phyloP scores from a whole-genome alignment of 306 rosid genomes.

The Cucumis hystrix region DNA sequence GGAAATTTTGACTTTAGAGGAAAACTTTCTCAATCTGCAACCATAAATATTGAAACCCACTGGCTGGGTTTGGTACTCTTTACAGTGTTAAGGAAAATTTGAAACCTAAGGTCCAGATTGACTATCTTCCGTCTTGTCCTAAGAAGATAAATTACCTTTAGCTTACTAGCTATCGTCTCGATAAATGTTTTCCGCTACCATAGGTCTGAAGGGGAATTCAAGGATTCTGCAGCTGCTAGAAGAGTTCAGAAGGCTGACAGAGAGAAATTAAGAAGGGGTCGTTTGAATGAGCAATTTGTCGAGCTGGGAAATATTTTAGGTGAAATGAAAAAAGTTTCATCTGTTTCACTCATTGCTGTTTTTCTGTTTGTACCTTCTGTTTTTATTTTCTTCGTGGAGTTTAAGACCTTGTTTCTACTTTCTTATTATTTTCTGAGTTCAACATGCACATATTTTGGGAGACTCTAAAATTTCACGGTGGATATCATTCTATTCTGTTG shows the following conservation, averaged over 20 bases:
- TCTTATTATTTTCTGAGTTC: neutral
- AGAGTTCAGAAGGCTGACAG: conserved; percentile 79
- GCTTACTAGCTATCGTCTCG: neutral
- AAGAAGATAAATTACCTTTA: neutral
- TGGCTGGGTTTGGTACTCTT: neutral
- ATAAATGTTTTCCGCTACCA: conserved; percentile 21
- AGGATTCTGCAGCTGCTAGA: conserved; percentile 53
- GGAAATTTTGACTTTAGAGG: neutral
- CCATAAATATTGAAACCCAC: neutral
- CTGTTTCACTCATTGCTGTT: neutral
- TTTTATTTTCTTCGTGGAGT: neutral
- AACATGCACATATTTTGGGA: neutral
- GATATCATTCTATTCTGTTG: too few species aligned
- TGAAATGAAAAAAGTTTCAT: neutral
- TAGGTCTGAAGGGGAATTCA: conserved; percentile 36
- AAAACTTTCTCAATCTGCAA: neutral
- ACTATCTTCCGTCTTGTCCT: neutral
- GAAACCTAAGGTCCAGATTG: too few species aligned
- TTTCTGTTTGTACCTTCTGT: neutral
- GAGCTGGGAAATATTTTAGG: conserved; percentile 63
- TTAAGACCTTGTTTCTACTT: neutral
- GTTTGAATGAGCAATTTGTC: conserved; percentile 64
- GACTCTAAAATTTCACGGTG: neutral
- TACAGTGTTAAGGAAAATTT: neutral
- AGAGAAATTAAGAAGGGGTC: conserved; percentile 79